Base-by-base conservation (phyloP, 208 protist species). In the Trypanosoma brucei region DNA sequence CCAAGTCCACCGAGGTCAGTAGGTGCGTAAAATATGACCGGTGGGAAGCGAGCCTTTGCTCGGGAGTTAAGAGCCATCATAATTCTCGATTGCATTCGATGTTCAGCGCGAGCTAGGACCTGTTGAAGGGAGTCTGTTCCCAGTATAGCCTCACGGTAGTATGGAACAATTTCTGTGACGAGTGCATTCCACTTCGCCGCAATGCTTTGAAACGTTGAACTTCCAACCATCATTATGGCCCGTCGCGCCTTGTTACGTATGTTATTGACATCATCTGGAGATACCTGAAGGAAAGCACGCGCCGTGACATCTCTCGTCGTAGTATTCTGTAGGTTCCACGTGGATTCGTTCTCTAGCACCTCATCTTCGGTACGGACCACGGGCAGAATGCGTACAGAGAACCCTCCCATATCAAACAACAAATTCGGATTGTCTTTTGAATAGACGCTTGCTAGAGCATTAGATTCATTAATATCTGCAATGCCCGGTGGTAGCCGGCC, bases 21-120 rank as follows among this genome's bases (percentile, higher is more conserved):
- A 1, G 98, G 98, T 11, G 98, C 98, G 87, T 99, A 99, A 79
- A 99, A 99, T 52, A 99, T 98, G 2, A 98, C 98, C 6, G 93
- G 98, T 22, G 99, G 99, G 84, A 99, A 99, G 63, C 99, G 92
- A 42, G 92, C 92, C 63, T 99, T 99, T 91, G 99, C 99, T 83
- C 99, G 99, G 3, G 97, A 99, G 83, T 99, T 99, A 60, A 99
- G 84, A 13, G 98, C 98, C 84, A 99, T 99, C 95, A 99, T 99
- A 64, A 99, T 95, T 49, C 99, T 91, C 9, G 98, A 99, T 90
- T 99, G 99, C 84, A 99, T 99, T 74, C 99, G 98, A 85, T 99
- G 99, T 82, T 99, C 99, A 64, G 97, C 99, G 75, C 98, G 98
- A 39, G 99, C 98, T 4, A 99, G 85, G 39, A 99, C 78, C 57